Evolutionary conservation across 805 yeast genomes (phyloP), one percentile per base, ranked within the genome.

Genomic region (Metschnikowia continentalis): DNA sequence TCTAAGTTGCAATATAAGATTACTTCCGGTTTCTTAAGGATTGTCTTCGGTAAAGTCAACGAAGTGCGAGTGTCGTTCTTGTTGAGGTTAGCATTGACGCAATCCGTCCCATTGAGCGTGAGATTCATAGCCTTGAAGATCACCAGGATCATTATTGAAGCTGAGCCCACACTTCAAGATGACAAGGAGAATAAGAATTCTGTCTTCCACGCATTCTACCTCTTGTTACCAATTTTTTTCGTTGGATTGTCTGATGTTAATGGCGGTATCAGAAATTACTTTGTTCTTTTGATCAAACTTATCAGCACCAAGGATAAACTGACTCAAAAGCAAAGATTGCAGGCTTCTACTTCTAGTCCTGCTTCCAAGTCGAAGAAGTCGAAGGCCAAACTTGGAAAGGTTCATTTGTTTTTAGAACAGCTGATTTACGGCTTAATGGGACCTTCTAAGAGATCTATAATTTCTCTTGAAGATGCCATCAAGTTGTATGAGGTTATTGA

Each of bases 401-500:
- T 44, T 13, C 40, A 50, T 1, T 61, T 82, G 49, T 75, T 79
- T 54, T 65, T 85, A 65, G 76, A 76, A 32, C 74, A 79, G 15
- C 72, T 75, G 42, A 72, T 90, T 14, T 91, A 86, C 62, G 90
- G 86, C 11, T 61, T 71, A 7, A 59, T 60, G 14, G 66, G 72
- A 11, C 72, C 79, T 2, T 60, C 70, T 11, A 69, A 74, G 15
- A 66, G 86, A 46, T 80, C 85, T 23, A 71, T 84, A 48, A 74
- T 88, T 23, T 69, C 84, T 20, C 86, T 90, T 35, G 79, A 79
- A 42, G 96, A 90, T 62, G 81, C 82, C n/a, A 70, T 51, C 69
- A 72, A 26, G 56, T 65, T 50, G 58, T 62, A 35, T 65, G 82
- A 58, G 15, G 47, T 52, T 6, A 53, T 72, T 30, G 51, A 63